Evolutionary conservation across 1,139 yeast species (phyloP), one percentile per base, ranked within the genome.

Genomic region (Torulaspora pretoriensis): DNA sequence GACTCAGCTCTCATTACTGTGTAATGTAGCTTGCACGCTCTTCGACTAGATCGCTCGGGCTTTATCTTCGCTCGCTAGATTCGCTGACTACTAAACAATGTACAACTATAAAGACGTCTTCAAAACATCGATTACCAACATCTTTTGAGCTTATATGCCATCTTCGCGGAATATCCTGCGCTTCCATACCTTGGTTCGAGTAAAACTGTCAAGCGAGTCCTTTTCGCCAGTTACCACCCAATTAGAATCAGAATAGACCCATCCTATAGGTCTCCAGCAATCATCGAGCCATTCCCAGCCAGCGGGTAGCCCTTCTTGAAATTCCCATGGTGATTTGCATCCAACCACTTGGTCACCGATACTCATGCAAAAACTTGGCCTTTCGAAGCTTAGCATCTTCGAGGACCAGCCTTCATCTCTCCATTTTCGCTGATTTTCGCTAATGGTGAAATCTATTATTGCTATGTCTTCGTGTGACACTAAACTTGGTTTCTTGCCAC

Each of bases 351-450:
- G 32, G 8, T 38, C 40, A 8, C 37, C 45, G 8, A 48, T 27
- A 12, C 47, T 32, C 12, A 54, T 42, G 10, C 53, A 47, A 30
- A 44, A 55, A 14, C 43, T 31, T 6, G 50, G 40, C 14, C 57
- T 49, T 44, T 63, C 67, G 41, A 56, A 61, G 5, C 61, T 51
- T 17, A 61, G 47, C 29, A 60, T 35, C 31, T 47, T 43, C 3
- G 45, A 37, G n/a, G 46, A 43, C 66, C 66, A 63, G 35, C 49
- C 51, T 16, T 33, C 32, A 13, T 48, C 43, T 32, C 49, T 42
- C 66, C 66, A 61, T 45, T 61, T 61, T 29, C 67, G 49, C 43
- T 63, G 60, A 42, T 59, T 60, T 47, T 60, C 64, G 23, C 51
- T 38, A 12, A 59, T 44, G 9, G 41, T 35, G 12, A 57, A 38